Evolutionary conservation across 768 basidiomycete genomes (phyloP), one percentile per base, ranked within the genome.

Genomic region (Podaxis sp.): DNA sequence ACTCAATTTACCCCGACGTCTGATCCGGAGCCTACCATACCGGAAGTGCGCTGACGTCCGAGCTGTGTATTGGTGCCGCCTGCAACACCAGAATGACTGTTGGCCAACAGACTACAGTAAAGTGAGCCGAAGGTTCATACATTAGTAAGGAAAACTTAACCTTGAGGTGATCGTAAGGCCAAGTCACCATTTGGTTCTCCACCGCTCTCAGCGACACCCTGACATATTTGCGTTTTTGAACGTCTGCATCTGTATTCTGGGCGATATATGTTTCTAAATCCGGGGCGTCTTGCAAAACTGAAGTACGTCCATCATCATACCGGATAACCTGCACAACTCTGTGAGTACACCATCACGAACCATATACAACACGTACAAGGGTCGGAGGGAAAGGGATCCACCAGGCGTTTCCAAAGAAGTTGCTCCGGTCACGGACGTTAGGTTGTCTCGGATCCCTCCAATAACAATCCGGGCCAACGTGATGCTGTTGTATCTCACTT

Each of bases 341-440:
- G 60, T 62, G 58, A 61, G 52, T 23, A 48, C 42, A 6, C 37
- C 21, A 37, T 3, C 10, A 16, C 21, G 38, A 57, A 40, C 16
- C 53, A 60, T 38, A 32, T 23, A 13, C 16, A 32, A 18, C 21
- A 76, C 78, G 56, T 64, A 86, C 87, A 57, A 89, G 73, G 0
- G 86, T 83, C 0, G 89, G 88, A 0, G 90, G 90, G 66, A 93
- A 92, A 2, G 90, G 89, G 28, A 90, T 79, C 81, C 87, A 86
- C 86, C 89, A 91, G 7, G 88, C 83, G 62, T 89, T 88, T 7
- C 90, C 90, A 68, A 91, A 93, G 68, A 75, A 83, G 46, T 77
- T 79, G 2, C 74, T 76, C 57, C 81, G 76, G 0, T 76, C 73
- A 0, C 74, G 70, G 3, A 66, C 64, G 3, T 67, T 52, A 3